phyloP scores from a whole-genome alignment of 1,284 basidiomycete genomes.

The Apiotrichum domesticum region DNA sequence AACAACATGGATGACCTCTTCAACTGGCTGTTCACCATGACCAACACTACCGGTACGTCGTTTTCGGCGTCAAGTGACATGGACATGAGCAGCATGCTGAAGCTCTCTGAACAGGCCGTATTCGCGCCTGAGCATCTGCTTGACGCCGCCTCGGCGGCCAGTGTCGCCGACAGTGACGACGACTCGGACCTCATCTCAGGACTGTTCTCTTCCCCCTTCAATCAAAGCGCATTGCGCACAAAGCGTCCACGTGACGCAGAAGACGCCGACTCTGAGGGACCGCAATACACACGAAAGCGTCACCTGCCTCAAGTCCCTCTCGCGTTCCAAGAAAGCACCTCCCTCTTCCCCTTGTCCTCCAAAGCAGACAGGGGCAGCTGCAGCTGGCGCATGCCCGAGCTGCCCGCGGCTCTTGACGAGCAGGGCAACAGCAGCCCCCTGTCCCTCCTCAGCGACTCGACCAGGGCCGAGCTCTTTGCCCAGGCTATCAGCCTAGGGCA shows the following conservation, averaged over 20 bases:
- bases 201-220: not conserved
- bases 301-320: no score
- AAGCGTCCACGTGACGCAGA: not conserved
- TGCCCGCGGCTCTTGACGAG: not conserved
- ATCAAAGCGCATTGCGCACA: not conserved
- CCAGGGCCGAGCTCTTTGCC: constrained; percentile 5
- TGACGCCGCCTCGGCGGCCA: not conserved
- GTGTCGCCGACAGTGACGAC: no score
- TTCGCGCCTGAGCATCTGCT: not conserved
- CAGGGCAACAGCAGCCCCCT: constrained; percentile 1
- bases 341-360: no score
- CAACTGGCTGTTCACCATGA: constrained; percentile 16
- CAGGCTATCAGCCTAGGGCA: constrained; percentile 5
- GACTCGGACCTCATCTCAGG: no score
- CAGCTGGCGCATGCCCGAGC: not conserved
- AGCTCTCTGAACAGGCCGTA: not conserved
- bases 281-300: not conserved
- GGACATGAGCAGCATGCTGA: not conserved
- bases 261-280: not conserved
- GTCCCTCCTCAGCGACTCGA: constrained; percentile 4
- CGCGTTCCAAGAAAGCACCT: no score
- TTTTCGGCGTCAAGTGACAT: not conserved
- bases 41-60: not conserved
- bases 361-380: not conserved
- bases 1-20: constrained; percentile 16